These are phyloP conservation scores for Auricularia sp. DNA, from an alignment of 768 basidiomycete genomes.

Conservation along the genomic window DNA sequence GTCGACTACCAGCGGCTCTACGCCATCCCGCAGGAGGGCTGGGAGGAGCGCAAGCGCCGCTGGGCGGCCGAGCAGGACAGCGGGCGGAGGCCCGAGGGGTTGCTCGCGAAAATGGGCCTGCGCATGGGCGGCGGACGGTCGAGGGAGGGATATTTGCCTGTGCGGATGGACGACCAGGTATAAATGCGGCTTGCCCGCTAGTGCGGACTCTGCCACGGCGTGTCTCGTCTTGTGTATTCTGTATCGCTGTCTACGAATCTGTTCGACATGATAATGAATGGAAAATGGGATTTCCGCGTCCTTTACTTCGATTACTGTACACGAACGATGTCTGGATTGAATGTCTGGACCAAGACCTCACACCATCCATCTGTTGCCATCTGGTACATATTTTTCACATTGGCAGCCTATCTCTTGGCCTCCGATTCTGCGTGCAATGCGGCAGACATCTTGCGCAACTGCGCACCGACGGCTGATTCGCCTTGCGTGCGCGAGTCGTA, in stretches of 20 bases:
- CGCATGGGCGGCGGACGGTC: slow-evolving; percentile 19
- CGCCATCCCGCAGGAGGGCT: slow-evolving; percentile 82
- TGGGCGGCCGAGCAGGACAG: slow-evolving; percentile 42
- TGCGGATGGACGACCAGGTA: slow-evolving; percentile 28
- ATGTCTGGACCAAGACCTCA: too few species aligned
- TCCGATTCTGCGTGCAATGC: neutral
- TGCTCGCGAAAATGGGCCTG: slow-evolving; percentile 32
- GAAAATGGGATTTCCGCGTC: too few species aligned
- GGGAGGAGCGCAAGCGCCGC: slow-evolving; percentile 50
- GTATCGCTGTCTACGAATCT: neutral
- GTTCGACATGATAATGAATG: too few species aligned
- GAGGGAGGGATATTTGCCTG: slow-evolving; percentile 52
- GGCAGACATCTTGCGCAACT: neutral
- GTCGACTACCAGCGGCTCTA: slow-evolving; percentile 87
- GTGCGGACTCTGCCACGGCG: neutral
- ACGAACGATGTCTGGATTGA: too few species aligned
- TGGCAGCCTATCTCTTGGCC: neutral
- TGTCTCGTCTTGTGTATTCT: neutral
- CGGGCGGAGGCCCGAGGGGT: slow-evolving; percentile 36
- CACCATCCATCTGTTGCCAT: too few species aligned
- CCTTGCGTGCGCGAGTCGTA: neutral
- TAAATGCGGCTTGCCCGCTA: neutral
- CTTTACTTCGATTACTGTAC: too few species aligned
- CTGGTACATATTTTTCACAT: too few species aligned
- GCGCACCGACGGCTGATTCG: neutral